Conservation (phyloP, 2,329 filamentous ascomycete genomes). For the Fusarium setosum region DNA sequence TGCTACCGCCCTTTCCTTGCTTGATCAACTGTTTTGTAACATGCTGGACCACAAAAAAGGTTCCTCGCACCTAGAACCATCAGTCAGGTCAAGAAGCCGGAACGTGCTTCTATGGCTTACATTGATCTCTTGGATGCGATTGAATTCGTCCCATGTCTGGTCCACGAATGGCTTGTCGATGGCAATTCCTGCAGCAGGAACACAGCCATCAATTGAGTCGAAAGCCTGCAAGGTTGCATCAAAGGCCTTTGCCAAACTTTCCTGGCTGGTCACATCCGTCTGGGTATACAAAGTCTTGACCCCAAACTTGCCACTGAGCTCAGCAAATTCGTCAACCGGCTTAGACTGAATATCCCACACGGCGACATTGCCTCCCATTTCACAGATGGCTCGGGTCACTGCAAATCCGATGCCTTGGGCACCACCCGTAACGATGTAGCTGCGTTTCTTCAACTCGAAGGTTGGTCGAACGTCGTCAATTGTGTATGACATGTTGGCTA, state of each 20-base stretch:
- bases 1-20: conserved; percentile 52
- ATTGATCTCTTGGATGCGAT: conserved; percentile 54
- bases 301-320: conserved; percentile 33
- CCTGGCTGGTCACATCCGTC: conserved; percentile 47
- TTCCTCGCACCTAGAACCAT: conserved; percentile 50
- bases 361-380: conserved; percentile 54
- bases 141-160: conserved; percentile 56
- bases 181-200: conserved; percentile 52
- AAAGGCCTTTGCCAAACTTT: conserved; percentile 43
- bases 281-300: conserved; percentile 44
- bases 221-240: conserved; percentile 38
- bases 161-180: conserved; percentile 58
- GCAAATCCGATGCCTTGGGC: conserved; percentile 55
- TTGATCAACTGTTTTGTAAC: conserved; percentile 53
- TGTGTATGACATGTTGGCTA: too few relatives aligned
- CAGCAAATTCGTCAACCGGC: conserved; percentile 44
- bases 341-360: conserved; percentile 49
- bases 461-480: too few relatives aligned
- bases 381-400: conserved; percentile 50
- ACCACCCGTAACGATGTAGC: conserved; percentile 53
- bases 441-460: conserved; percentile 30
- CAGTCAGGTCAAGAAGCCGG: background rate
- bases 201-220: conserved; percentile 44
- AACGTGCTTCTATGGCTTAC: too few relatives aligned
- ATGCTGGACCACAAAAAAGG: conserved; percentile 54